These are phyloP conservation scores for Pleurostoma richardsiae DNA, from an alignment of 2,329 filamentous ascomycete species.

Conservation along the genomic window DNA sequence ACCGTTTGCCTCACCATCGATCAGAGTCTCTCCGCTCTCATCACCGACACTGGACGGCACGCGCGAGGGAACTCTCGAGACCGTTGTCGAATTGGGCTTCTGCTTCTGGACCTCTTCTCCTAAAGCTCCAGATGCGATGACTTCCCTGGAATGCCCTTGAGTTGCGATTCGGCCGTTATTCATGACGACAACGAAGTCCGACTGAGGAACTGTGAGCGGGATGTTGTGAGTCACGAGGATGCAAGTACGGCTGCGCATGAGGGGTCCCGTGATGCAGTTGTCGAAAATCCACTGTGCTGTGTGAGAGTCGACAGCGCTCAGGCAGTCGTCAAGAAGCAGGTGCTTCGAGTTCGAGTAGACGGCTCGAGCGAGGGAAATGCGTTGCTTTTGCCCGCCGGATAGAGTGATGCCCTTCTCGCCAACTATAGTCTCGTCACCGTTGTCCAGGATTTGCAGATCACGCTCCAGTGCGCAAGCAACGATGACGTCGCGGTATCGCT, in stretches of 20 bases:
- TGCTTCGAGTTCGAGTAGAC: constrained; percentile 95
- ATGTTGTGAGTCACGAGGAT: constrained; percentile 95
- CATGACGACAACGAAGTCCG: constrained; percentile 76
- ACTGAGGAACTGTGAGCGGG: constrained; percentile 75
- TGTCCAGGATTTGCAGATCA: constrained; percentile 87
- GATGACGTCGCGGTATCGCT: constrained; percentile 82
- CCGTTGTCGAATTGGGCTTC: constrained; percentile 60
- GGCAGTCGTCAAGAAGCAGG: constrained; percentile 86
- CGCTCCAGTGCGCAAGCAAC: constrained; percentile 86
- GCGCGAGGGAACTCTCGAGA: constrained; percentile 72
- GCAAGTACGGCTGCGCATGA: constrained; percentile 87
- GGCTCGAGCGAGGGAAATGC: constrained; percentile 92
- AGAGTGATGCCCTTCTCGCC: constrained; percentile 97
- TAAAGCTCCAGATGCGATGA: constrained; percentile 83
- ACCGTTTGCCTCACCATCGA: constrained; percentile 44
- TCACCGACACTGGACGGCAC: constrained; percentile 71
- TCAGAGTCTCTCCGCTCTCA: constrained; percentile 49
- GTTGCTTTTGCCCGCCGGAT: constrained; percentile 95
- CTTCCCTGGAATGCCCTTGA: constrained; percentile 71
- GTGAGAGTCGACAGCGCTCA: constrained; percentile 95
- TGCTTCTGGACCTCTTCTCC: constrained; percentile 80
- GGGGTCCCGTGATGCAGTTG: constrained; percentile 80
- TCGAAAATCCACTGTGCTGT: constrained; percentile 98
- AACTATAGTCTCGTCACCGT: constrained; percentile 87
- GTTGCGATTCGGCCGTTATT: constrained; percentile 77